Evolutionary conservation across 2,329 filamentous ascomycete species (phyloP).

Genomic region (Penicillium rolfsii): DNA sequence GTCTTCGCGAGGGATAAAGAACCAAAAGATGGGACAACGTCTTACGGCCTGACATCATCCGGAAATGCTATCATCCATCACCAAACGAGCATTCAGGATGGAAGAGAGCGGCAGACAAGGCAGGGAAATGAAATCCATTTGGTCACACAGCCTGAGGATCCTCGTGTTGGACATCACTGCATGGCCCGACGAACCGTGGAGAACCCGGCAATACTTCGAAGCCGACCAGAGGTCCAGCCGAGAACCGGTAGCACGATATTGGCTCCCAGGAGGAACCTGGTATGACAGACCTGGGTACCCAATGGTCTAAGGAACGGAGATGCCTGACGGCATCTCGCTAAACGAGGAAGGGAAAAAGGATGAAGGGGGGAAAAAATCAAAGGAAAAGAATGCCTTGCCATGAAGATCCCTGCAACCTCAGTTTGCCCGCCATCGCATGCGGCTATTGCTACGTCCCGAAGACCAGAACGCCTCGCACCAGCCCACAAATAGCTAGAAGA

Average conservation of each 20-base stretch:
- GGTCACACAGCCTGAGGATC: conserved; percentile 31
- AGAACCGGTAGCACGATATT: conserved; percentile 15
- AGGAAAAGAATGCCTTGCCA: conserved; percentile 6
- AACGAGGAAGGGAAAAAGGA: conserved; percentile 7
- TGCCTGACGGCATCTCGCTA: neutral
- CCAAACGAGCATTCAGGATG: conserved; percentile 18
- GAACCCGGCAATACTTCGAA: conserved; percentile 17
- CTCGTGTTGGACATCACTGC: conserved; percentile 40
- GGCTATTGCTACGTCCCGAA: conserved; percentile 20
- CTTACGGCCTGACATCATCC: conserved; percentile 27
- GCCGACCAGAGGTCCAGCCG: conserved; percentile 19
- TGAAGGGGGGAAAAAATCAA: conserved; percentile 3
- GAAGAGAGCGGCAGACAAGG: conserved; percentile 21
- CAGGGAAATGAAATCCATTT: conserved; percentile 18
- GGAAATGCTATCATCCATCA: conserved; percentile 16
- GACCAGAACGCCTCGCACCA: conserved; percentile 17
- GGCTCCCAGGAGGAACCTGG: neutral
- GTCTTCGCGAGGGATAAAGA: conserved; percentile 11
- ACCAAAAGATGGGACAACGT: conserved; percentile 9
- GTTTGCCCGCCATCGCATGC: conserved; percentile 22
- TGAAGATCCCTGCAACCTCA: conserved; percentile 20
- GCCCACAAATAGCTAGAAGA: conserved; percentile 20
- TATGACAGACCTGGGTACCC: neutral
- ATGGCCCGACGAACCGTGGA: conserved; percentile 33
- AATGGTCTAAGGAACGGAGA: neutral